phyloP scores from a whole-genome alignment of 345 rosid species.

The Citrus mangshanensis region DNA sequence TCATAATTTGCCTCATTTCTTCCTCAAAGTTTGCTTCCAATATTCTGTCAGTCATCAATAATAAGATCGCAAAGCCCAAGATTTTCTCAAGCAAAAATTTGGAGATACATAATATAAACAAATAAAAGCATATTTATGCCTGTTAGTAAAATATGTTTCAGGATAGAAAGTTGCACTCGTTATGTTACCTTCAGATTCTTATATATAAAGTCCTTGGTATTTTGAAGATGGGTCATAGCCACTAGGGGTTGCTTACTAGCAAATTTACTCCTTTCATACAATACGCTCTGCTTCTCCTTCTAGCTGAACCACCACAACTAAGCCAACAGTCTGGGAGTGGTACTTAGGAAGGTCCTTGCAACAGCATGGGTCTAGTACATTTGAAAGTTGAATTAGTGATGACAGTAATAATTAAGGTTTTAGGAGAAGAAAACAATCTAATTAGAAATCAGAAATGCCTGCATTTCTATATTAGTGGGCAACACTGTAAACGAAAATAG shows the following conservation, averaged over 20 bases:
- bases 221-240: slow-evolving; percentile 94
- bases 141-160: neutral
- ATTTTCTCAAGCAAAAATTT: neutral
- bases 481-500: neutral
- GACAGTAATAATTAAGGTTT: neutral
- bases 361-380: slow-evolving; percentile 76
- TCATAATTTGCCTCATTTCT: slow-evolving; percentile 94
- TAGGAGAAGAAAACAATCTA: neutral
- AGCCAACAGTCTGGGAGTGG: slow-evolving; percentile 78
- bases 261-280: slow-evolving; percentile 79
- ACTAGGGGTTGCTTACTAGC: slow-evolving; percentile 91
- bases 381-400: slow-evolving; percentile 7
- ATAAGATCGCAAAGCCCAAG: slow-evolving; percentile 54
- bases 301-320: slow-evolving; percentile 88
- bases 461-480: neutral
- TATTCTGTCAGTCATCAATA: slow-evolving; percentile 95
- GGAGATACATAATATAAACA: neutral
- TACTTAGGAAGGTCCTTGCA: slow-evolving; percentile 86
- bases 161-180: neutral
- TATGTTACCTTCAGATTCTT: slow-evolving; percentile 75
- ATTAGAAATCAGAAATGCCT: neutral
- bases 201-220: slow-evolving; percentile 80
- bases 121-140: neutral
- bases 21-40: slow-evolving; percentile 98
- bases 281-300: slow-evolving; percentile 86